A percentile compares a stretch with the other conserved stretches of the same genome.
Evolutionary conservation across 179 eudicot genomes (phyloP).

Genomic region (Amaranthus tricolor): DNA sequence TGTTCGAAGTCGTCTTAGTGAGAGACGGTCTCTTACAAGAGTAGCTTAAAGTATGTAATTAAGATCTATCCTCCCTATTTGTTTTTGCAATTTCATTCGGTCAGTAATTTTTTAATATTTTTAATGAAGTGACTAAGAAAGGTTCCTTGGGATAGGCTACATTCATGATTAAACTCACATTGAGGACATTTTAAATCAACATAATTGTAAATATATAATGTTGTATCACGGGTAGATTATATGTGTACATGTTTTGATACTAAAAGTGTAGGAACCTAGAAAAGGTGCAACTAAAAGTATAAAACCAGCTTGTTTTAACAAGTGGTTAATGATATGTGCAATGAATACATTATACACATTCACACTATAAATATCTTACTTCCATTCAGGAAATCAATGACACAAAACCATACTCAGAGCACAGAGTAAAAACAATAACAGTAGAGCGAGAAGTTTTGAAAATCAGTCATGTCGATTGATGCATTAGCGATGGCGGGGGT

Average conservation of each 20-base stretch:
- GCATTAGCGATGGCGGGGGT: constrained; percentile 62
- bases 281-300: neutral
- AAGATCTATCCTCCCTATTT: too few relatives aligned
- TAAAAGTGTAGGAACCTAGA: neutral
- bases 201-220: neutral
- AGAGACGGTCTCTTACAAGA: too few relatives aligned
- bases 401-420: neutral
- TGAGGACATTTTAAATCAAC: too few relatives aligned
- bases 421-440: neutral
- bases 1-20: too few relatives aligned
- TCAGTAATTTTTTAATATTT: too few relatives aligned
- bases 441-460: neutral
- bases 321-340: neutral
- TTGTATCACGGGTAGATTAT: constrained; percentile 9
- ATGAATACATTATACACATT: neutral
- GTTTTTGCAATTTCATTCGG: too few relatives aligned
- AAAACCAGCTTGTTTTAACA: constrained; percentile 5
- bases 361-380: constrained; percentile 14
- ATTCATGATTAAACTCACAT: too few relatives aligned
- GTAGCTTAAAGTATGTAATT: too few relatives aligned
- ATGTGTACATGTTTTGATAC: too few relatives aligned
- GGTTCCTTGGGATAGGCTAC: too few relatives aligned
- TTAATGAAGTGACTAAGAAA: too few relatives aligned
- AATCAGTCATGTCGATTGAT: constrained; percentile 36
- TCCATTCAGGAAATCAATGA: neutral